Evolutionary conservation across 495 filamentous ascomycete species (phyloP).

Genomic region (Aspergillus funiculosus): DNA sequence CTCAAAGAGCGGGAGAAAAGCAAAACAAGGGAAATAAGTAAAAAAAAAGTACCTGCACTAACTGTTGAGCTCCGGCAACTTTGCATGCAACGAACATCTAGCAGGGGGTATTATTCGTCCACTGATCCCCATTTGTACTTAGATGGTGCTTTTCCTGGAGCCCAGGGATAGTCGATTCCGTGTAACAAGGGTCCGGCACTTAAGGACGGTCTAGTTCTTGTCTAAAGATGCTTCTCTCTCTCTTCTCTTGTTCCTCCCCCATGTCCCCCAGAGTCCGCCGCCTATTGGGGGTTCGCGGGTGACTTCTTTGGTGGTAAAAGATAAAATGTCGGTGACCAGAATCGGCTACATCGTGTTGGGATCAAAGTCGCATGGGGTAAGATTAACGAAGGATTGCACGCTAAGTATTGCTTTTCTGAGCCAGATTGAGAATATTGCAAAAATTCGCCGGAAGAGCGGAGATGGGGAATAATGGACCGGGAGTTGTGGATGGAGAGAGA

Average conservation of each 20-base stretch:
- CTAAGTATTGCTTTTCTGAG: too few relatives aligned
- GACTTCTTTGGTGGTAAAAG: not conserved
- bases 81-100: constrained; percentile 3
- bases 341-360: not conserved
- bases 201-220: constrained; percentile 2
- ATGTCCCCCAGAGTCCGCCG: not conserved
- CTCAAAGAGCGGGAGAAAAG: not conserved
- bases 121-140: constrained; percentile 3
- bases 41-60: constrained; percentile 11
- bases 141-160: constrained; percentile 1
- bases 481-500: not conserved
- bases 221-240: not conserved
- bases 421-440: not conserved
- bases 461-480: not conserved
- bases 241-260: not conserved
- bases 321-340: constrained; percentile 14
- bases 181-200: constrained; percentile 14
- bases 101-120: constrained; percentile 4
- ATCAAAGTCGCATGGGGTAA: too few relatives aligned
- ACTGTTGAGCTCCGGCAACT: constrained; percentile 5
- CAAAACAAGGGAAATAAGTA: not conserved
- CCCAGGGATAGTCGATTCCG: constrained; percentile 7
- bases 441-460: constrained; percentile 3
- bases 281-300: constrained; percentile 1
- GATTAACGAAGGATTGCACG: too few relatives aligned